Conservation (phyloP, 306 rosid species). For the Myrica gale region DNA sequence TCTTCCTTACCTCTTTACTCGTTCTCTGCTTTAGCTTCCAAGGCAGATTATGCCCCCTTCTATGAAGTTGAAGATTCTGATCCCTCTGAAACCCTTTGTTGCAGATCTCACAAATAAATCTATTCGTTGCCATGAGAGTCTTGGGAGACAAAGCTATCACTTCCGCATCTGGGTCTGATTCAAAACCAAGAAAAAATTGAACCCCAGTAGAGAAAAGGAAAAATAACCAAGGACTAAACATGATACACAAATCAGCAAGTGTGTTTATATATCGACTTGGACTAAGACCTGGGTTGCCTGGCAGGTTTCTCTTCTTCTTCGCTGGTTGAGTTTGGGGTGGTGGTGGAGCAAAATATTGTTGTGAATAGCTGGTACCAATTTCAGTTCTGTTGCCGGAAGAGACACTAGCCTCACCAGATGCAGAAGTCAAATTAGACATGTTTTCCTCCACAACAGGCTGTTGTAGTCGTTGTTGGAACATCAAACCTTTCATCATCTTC, state of each 20-base stretch:
- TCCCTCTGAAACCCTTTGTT: conserved; percentile 93
- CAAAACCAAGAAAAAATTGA: neutral
- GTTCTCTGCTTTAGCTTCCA: conserved; percentile 94
- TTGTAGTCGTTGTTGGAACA: conserved; percentile 48
- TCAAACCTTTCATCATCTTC: conserved; percentile 53
- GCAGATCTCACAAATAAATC: conserved; percentile 92
- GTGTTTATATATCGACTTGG: neutral
- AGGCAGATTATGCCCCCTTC: conserved; percentile 94
- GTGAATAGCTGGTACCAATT: conserved; percentile 44
- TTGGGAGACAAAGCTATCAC: conserved; percentile 85
- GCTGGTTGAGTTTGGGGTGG: conserved; percentile 46
- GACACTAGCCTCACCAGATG: conserved; percentile 88
- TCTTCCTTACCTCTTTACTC: conserved; percentile 77
- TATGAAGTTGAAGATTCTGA: conserved; percentile 93
- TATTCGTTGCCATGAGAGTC: conserved; percentile 72
- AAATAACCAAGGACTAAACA: neutral
- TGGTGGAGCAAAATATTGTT: conserved; percentile 45
- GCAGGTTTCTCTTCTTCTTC: conserved; percentile 89
- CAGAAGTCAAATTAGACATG: conserved; percentile 89
- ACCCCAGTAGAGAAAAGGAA: conserved; percentile 6
- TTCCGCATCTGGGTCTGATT: conserved; percentile 92
- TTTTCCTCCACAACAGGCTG: conserved; percentile 65
- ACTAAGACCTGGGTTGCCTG: conserved; percentile 90
- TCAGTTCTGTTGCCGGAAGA: conserved; percentile 79
- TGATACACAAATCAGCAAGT: neutral